A percentile compares a stretch with the other conserved stretches of the same genome.
Conservation (phyloP, 2,329 filamentous ascomycete genomes). For the Pseudogymnoascus sp. region DNA sequence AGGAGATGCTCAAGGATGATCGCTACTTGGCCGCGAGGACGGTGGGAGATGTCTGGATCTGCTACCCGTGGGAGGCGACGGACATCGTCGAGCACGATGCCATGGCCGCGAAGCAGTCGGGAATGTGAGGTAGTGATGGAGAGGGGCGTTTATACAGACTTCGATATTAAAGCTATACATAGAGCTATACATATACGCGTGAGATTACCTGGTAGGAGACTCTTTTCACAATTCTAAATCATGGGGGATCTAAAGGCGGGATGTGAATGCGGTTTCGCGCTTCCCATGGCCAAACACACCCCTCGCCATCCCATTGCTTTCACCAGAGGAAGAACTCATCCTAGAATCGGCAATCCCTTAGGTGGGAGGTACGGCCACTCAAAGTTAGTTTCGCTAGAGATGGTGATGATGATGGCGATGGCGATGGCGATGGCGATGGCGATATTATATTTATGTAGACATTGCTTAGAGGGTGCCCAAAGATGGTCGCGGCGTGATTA, state of each 20-base stretch:
- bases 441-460: too few relatives aligned
- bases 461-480: not conserved
- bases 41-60: slow-evolving; percentile 93
- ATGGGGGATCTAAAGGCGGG: not conserved
- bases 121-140: slow-evolving; percentile 9
- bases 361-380: not conserved
- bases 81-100: slow-evolving; percentile 90
- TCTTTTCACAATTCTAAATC: not conserved
- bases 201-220: not conserved
- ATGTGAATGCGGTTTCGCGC: not conserved
- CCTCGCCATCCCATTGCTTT: not conserved
- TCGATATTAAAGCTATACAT: slow-evolving; percentile 6
- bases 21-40: slow-evolving; percentile 82
- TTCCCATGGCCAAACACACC: not conserved
- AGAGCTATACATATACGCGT: slow-evolving; percentile 5
- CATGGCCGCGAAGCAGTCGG: slow-evolving; percentile 40
- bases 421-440: too few relatives aligned
- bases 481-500: not conserved
- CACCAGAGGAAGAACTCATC: not conserved
- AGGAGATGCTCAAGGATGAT: slow-evolving; percentile 62
- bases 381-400: not conserved
- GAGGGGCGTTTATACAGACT: not conserved
- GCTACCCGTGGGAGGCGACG: slow-evolving; percentile 95
- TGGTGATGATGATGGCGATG: not conserved
- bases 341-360: not conserved